Base-by-base conservation (phyloP, 306 rosid species). In the Ochetophila trinervis region DNA sequence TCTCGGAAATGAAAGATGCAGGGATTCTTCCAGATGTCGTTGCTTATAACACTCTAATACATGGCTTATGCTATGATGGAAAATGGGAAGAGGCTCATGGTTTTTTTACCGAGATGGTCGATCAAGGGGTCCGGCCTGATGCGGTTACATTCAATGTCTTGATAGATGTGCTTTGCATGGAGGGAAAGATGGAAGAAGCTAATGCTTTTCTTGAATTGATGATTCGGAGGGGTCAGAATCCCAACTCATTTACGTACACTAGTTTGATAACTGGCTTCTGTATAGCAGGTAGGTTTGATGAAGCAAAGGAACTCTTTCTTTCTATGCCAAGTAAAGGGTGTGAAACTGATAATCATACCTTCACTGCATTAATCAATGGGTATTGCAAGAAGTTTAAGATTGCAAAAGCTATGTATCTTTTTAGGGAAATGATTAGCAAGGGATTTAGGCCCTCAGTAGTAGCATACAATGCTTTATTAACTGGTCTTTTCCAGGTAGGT, bases 71-170 rank as follows among this genome's bases (percentile, higher is more conserved):
- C 48, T 53, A 5, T 32, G 61, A 55, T 6, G 82, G 75, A 57
- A 76, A 73, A 27, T 78, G 71, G 79, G 68, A 72, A 67, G 78
- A 60, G 66, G 82, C 80, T 2, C 71, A 69, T 57, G 50, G 36
- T 55, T 17, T 74, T 76, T 73, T 75, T 4, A 45, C 50, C 63
- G 82, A 84, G 74, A 81, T 84, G 86, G 70, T 76, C 14, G 76
- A 81, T 70, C 80, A 52, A 20, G 88, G 86, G 20, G 64, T 84
- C 52, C 70, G 5, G 54, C 86, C 86, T 40, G 66, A 80, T 57
- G 40, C 63, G 44, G 69, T 81, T 48, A 81, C 80, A 5, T 81
- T 72, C 36, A 84, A 63, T 63, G 76, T 70, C 66, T 60, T 71
- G 34, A 66, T 84, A 36, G 74, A 63, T 16, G 60, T 16, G 32